Evolutionary conservation across 1,284 basidiomycete species (phyloP).

Genomic region (Leccinum discolor): DNA sequence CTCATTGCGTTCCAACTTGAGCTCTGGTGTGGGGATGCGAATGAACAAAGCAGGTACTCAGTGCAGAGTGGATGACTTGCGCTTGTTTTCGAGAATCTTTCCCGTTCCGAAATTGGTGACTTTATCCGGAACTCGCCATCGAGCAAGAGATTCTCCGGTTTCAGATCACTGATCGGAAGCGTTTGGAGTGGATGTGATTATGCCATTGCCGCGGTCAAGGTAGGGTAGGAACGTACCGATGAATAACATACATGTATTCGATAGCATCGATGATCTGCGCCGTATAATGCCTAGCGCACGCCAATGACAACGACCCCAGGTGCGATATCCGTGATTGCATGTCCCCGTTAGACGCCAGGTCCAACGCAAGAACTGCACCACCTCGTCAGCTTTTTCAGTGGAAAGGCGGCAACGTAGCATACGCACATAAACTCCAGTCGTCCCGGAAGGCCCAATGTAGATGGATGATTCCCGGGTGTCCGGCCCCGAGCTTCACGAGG

Average conservation of each 20-base stretch:
- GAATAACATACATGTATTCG: conserved; percentile 91
- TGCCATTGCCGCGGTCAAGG: conserved; percentile 7
- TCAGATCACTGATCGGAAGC: conserved; percentile 64
- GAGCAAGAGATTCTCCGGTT: conserved; percentile 85
- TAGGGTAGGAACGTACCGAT: conserved; percentile 53
- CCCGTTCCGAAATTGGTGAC: conserved; percentile 97
- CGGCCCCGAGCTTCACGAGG: too few species aligned
- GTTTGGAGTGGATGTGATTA: conserved; percentile 4
- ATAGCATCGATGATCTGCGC: conserved; percentile 89
- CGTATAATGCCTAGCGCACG: conserved; percentile 79
- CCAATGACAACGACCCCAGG: conserved; percentile 81
- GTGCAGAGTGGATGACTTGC: conserved; percentile 32
- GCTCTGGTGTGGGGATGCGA: conserved; percentile 65
- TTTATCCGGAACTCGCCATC: conserved; percentile 87
- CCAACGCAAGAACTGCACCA: conserved; percentile 83
- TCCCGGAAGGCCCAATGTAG: too few species aligned
- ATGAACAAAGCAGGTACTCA: conserved; percentile 5
- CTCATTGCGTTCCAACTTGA: conserved; percentile 71
- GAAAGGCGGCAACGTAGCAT: neutral
- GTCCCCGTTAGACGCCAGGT: conserved; percentile 87
- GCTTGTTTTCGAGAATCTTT: conserved; percentile 72
- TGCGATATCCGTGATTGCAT: conserved; percentile 79
- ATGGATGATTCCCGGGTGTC: too few species aligned
- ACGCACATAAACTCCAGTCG: neutral
- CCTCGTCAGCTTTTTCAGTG: conserved; percentile 1